Evolutionary conservation across 2,329 filamentous ascomycete genomes (phyloP), one percentile per base, ranked within the genome.

Genomic region (Harringtonia lauricola): DNA sequence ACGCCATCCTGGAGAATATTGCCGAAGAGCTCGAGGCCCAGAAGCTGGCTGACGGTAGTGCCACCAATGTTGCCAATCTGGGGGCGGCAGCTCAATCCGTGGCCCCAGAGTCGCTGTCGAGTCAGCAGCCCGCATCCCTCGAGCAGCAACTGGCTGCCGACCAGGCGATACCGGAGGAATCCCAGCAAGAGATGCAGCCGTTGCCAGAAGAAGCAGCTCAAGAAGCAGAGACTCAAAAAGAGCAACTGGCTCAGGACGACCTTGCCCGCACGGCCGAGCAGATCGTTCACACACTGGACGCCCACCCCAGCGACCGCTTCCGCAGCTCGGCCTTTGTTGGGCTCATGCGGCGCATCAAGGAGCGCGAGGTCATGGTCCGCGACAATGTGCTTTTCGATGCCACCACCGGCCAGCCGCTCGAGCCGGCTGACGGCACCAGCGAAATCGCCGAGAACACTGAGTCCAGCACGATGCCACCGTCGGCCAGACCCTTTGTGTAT

Each of bases 311-410:
- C 44, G 65, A 78, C 38, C 90, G 90, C 56, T 92, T 92, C 60
- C 76, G 79, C 53, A 77, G 88, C 55, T 89, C 84, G 51, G 76
- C 76, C 46, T 94, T 94, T 55, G 63, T 90, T 1, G 70, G 74
- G 4, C 65, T 94, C 37, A 92, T 94, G 86, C 76, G 83, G 24
- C 74, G 76, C 47, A 74, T 92, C 43, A 74, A 82, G 41, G 79
- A 86, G 55, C 70, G 74, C 44, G 80, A 92, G 63, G 77, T 88
- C 14, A 73, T 74, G 39, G 78, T 92, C 31, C 72, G 85, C 51
- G 83, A 81, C 34, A 81, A 57, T 26, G 45, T 51, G 33, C 52
- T 64, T 8, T 52, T 62, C 12, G 55, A 61, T 12, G 50, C 52
- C 5, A 35, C 40, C 0, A 59, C 59, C 1, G 58, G 57, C 8